These are phyloP conservation scores for Lasiodiplodia gonubiensis DNA, from an alignment of 2,329 filamentous ascomycete genomes.

Conservation along the genomic window DNA sequence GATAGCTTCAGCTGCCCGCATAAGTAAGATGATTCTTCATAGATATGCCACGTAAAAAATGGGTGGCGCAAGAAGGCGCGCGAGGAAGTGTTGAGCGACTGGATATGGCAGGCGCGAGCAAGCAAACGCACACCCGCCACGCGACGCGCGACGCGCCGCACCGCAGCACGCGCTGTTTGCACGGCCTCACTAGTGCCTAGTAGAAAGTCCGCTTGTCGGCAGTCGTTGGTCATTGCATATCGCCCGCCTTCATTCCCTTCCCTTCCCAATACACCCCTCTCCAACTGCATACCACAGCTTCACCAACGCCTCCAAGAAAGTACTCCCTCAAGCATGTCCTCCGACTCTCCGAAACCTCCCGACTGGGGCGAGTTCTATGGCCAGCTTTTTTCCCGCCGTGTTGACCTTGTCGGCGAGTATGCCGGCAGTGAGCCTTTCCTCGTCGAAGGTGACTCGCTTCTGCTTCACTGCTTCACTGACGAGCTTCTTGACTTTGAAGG, in stretches of 20 bases:
- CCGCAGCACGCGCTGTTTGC: neutral
- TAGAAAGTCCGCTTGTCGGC: neutral
- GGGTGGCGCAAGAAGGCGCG: too few species aligned
- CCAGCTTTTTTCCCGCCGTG: slow-evolving; percentile 43
- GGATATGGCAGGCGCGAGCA: neutral
- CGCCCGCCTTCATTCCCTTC: neutral
- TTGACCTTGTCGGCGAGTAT: slow-evolving; percentile 72
- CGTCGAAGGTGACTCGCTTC: slow-evolving; percentile 75
- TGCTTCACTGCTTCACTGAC: slow-evolving; percentile 68
- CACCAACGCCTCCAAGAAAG: too few species aligned
- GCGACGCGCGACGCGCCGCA: neutral
- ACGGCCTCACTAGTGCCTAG: neutral
- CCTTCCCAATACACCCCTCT: neutral
- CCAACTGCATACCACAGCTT: neutral
- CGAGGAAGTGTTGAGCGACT: neutral
- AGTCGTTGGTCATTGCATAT: neutral
- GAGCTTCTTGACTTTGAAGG: slow-evolving; percentile 67
- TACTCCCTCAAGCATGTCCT: neutral
- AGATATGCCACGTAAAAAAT: too few species aligned
- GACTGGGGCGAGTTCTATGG: slow-evolving; percentile 34
- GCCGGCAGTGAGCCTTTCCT: slow-evolving; percentile 75
- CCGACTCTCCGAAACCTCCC: neutral
- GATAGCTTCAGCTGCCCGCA: too few species aligned
- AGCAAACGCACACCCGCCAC: neutral
- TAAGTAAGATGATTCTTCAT: too few species aligned